Conservation (phyloP, 2,329 filamentous ascomycete genomes). For the Phialophora chinensis region DNA sequence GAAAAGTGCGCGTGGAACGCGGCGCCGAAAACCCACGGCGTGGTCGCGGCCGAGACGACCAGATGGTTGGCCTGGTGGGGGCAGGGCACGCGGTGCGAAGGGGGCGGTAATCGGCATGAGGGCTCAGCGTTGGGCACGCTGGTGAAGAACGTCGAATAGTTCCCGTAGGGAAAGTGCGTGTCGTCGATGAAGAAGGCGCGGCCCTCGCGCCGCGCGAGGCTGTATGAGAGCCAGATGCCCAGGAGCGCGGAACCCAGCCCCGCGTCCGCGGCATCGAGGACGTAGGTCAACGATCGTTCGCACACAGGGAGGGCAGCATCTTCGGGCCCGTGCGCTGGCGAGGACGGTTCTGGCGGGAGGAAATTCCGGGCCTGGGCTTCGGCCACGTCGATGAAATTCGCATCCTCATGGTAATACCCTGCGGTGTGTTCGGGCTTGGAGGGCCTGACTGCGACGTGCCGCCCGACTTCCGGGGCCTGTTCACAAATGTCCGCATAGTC, state of each 20-base stretch:
- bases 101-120: constrained; percentile 72
- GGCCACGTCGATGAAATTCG: constrained; percentile 74
- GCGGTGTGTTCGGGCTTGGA: constrained; percentile 53
- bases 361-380: constrained; percentile 72
- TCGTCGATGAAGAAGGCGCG: constrained; percentile 85
- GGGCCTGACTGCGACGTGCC: constrained; percentile 62
- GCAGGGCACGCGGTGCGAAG: constrained; percentile 78
- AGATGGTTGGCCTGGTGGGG: constrained; percentile 77
- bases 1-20: constrained; percentile 62
- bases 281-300: constrained; percentile 74
- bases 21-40: constrained; percentile 67
- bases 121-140: constrained; percentile 58
- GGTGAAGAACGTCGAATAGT: constrained; percentile 74
- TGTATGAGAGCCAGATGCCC: constrained; percentile 83
- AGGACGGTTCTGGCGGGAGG: constrained; percentile 52
- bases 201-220: constrained; percentile 74
- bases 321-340: constrained; percentile 25
- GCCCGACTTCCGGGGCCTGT: constrained; percentile 69
- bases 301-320: constrained; percentile 59
- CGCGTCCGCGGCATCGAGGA: constrained; percentile 75
- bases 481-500: constrained; percentile 74
- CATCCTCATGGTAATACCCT: constrained; percentile 67
- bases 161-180: constrained; percentile 80
- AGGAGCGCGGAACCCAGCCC: constrained; percentile 79
- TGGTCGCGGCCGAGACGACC: constrained; percentile 73